phyloP scores from a whole-genome alignment of 305 asterid genomes.

The Lippia alba region DNA sequence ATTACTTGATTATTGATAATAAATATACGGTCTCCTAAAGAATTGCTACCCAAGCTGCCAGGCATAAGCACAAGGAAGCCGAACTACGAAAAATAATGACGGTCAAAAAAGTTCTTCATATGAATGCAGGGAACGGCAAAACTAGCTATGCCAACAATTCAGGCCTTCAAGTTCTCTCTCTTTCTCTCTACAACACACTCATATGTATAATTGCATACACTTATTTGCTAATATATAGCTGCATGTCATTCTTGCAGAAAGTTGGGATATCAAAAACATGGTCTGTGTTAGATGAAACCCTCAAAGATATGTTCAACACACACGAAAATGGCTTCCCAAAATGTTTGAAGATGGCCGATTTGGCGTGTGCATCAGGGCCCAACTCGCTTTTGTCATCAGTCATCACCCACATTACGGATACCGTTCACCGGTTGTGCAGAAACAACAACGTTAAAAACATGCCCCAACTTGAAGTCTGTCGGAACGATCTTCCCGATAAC shows the following conservation, averaged over 20 bases:
- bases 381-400: slow-evolving; percentile 26
- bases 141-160: too few species aligned
- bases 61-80: background rate
- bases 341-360: slow-evolving; percentile 33
- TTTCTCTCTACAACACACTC: background rate
- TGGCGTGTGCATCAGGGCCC: slow-evolving; percentile 39
- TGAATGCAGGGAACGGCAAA: slow-evolving; percentile 32
- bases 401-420: background rate
- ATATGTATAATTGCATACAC: background rate
- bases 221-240: too few species aligned
- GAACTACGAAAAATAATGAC: slow-evolving; percentile 12
- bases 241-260: background rate
- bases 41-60: background rate
- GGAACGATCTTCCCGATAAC: slow-evolving; percentile 38
- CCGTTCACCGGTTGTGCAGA: background rate
- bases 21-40: too few species aligned
- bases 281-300: slow-evolving; percentile 24
- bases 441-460: background rate
- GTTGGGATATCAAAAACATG: slow-evolving; percentile 26
- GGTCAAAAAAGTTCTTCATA: slow-evolving; percentile 18
- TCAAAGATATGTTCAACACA: background rate
- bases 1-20: too few species aligned
- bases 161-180: background rate
- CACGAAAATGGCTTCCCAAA: background rate
- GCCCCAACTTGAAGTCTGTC: slow-evolving; percentile 12